Conservation (phyloP, 257 asterid genomes). For the Ajuga chamaepitys region DNA sequence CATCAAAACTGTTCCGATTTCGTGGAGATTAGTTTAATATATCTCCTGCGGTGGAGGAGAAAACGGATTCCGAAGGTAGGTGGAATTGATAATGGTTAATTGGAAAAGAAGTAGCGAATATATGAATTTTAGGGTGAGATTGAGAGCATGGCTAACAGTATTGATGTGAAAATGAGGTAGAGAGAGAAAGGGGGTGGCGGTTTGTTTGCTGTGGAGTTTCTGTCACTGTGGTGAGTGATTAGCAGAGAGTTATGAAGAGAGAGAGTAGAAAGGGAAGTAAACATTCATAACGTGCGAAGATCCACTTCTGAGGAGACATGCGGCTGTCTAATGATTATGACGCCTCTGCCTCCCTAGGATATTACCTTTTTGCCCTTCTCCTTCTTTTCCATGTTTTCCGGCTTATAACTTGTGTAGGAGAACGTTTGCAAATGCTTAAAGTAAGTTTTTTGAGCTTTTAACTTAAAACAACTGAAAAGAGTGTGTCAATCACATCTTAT, state of each 20-base stretch:
- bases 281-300: slow-evolving; percentile 87
- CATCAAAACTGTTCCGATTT: slow-evolving; percentile 23
- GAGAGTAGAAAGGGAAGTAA: slow-evolving; percentile 27
- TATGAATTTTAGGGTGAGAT: background rate
- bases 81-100: background rate
- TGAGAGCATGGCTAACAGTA: background rate
- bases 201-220: slow-evolving; percentile 23
- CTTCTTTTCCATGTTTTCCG: background rate
- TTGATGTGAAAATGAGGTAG: background rate
- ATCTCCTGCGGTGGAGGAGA: too few relatives aligned
- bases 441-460: too few relatives aligned
- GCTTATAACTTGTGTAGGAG: too few relatives aligned
- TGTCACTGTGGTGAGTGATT: slow-evolving; percentile 15
- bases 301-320: slow-evolving; percentile 85
- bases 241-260: slow-evolving; percentile 17
- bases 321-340: slow-evolving; percentile 45
- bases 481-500: too few relatives aligned
- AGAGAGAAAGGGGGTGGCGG: slow-evolving; percentile 25
- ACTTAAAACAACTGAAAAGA: too few relatives aligned
- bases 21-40: too few relatives aligned
- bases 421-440: too few relatives aligned
- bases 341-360: slow-evolving; percentile 9
- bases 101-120: background rate
- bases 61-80: background rate
- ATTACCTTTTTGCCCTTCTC: slow-evolving; percentile 18